These are phyloP conservation scores for Porogramme epimiltina DNA, from an alignment of 1,284 basidiomycete species.

Conservation along the genomic window DNA sequence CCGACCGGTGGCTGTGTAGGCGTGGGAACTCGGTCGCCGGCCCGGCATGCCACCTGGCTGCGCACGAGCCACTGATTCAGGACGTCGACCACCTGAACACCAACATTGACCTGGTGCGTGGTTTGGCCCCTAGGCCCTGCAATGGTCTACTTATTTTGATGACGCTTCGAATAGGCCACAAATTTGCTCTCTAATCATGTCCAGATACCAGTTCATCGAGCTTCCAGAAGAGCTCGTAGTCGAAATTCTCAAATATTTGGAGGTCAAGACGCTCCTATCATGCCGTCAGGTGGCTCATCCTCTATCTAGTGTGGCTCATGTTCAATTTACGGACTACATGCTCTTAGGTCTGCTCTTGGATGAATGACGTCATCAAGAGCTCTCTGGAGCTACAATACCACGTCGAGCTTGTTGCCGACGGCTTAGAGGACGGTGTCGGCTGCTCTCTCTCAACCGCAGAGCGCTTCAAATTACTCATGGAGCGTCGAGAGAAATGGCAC, in stretches of 20 bases:
- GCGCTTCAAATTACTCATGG: constrained; percentile 40
- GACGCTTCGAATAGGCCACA: too few species aligned
- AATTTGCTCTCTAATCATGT: too few species aligned
- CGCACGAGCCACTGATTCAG: too few species aligned
- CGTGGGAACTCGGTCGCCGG: too few species aligned
- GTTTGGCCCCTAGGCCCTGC: too few species aligned
- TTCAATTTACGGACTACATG: too few species aligned
- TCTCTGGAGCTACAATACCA: constrained; percentile 48
- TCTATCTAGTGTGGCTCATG: not conserved
- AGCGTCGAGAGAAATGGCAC: constrained; percentile 44
- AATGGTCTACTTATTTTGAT: too few species aligned
- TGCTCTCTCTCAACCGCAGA: constrained; percentile 34
- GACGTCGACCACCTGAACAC: too few species aligned
- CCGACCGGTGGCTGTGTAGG: too few species aligned
- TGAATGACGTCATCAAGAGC: constrained; percentile 36
- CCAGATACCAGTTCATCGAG: too few species aligned
- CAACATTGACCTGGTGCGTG: too few species aligned
- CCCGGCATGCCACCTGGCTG: too few species aligned
- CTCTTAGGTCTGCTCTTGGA: constrained; percentile 44
- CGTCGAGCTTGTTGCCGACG: constrained; percentile 50
- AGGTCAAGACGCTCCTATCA: not conserved
- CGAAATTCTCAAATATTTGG: not conserved
- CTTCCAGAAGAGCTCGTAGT: not conserved
- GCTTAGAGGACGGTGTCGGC: constrained; percentile 39
- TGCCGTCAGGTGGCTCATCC: not conserved